Base-by-base conservation (phyloP, 2,329 filamentous ascomycete genomes). In the Nigrospora osmanthi region DNA sequence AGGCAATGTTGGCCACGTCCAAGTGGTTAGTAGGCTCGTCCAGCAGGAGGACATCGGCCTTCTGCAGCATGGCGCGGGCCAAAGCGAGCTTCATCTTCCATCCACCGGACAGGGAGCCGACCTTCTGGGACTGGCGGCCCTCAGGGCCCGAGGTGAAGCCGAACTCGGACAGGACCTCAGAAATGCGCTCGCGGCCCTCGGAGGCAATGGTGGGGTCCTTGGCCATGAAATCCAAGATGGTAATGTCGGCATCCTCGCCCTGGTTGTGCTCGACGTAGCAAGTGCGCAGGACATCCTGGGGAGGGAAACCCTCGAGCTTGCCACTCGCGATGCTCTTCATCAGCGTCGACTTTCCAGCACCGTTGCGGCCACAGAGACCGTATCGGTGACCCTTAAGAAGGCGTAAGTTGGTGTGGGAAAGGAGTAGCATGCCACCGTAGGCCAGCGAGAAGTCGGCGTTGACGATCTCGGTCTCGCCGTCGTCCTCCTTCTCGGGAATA, bases 1-100 rank as follows among this genome's bases (percentile, higher is more conserved):
- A 98, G 54, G 87, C 89, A 57, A 98, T 89, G 66, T 97, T 97
- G 60, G 83, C 83, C 57, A 97, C 90, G 65, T 98, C 93, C 64
- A 98, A 75, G 70, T 98, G 93, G 74, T 98, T 98, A 58, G 93
- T 98, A 67, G 93, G 93, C 79, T 98, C 93, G 77, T 98, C 93
- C 47, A 98, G 81, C 42, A 98, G 76, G 47, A 98, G 78, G 42
- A 98, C 90, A 64, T 98, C 93, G n/a, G 93, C 91, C 61, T 84
- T 87, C 76, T 93, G 87, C 59, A 98, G 78, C 90, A 98, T 97
- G 52, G 93, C 93, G 58, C 93, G 82, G 43, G 93, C 93, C 65
- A 98, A 71, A 53, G 93, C 93, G 49, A 98, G 73, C 81, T 98
- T 98, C 93, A 98, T 98, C 80, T 97, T 97, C 93, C 93, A 98